phyloP scores from a whole-genome alignment of 2,329 filamentous ascomycete species.

The Diaporthe vaccinii region DNA sequence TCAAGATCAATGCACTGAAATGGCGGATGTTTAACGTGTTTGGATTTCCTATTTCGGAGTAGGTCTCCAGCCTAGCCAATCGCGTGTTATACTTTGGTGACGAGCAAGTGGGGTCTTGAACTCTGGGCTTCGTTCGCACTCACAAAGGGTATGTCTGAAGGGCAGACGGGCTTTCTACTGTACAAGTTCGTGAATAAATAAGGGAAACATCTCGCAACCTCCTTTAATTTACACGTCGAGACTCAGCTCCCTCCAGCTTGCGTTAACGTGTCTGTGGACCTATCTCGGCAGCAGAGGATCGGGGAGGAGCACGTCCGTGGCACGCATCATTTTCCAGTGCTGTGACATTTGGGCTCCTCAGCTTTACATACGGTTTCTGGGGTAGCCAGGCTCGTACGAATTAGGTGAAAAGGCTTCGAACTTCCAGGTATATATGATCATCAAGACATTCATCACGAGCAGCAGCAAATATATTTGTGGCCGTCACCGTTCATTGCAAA shows the following conservation, averaged over 20 bases:
- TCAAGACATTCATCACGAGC: background rate
- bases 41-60: constrained; percentile 14
- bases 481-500: background rate
- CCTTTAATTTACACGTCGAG: background rate
- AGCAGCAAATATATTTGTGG: background rate
- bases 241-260: background rate
- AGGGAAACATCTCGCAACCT: background rate
- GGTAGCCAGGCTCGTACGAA: fast-evolving
- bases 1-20: background rate
- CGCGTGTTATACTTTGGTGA: constrained; percentile 20
- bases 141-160: background rate
- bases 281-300: background rate
- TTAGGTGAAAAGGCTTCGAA: background rate
- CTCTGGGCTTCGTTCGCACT: too few relatives aligned
- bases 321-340: background rate
- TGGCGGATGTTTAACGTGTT: background rate
- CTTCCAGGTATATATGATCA: background rate
- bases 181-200: background rate
- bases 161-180: background rate
- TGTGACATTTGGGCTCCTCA: background rate
- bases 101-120: constrained; percentile 6
- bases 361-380: background rate
- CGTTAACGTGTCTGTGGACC: background rate
- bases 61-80: constrained; percentile 12
- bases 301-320: background rate